These are phyloP conservation scores for Apiotrichum siamense DNA, from an alignment of 1,284 basidiomycete species.

Conservation along the genomic window DNA sequence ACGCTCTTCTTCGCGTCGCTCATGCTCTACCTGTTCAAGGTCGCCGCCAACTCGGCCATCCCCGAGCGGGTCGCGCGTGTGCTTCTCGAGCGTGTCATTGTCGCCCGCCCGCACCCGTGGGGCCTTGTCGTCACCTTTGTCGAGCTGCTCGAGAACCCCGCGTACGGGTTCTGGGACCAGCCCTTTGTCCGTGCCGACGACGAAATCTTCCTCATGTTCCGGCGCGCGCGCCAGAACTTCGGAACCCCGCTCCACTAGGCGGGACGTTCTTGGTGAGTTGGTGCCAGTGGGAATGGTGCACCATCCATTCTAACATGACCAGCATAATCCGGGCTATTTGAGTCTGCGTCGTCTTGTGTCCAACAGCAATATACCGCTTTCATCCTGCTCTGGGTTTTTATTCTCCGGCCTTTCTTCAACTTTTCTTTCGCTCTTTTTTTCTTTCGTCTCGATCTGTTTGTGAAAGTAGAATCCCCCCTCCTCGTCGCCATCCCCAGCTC, in stretches of 20 bases:
- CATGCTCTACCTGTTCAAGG: conserved; percentile 72
- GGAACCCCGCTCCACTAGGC: conserved; percentile 17
- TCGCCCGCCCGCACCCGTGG: conserved; percentile 95
- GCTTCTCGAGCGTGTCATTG: conserved; percentile 86
- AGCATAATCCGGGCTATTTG: conserved; percentile 1
- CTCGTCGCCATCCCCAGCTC: neutral
- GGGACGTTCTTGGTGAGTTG: conserved; percentile 1
- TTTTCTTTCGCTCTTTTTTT: conserved; percentile 1
- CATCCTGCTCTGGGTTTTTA: conserved; percentile 5
- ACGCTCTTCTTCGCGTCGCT: conserved; percentile 92
- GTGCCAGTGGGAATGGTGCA: neutral
- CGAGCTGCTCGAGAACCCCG: conserved; percentile 53
- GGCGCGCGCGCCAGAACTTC: conserved; percentile 24
- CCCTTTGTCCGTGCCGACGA: conserved; percentile 43
- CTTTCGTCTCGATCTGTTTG: conserved; percentile 15
- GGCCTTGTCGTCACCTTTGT: conserved; percentile 90
- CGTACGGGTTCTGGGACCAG: conserved; percentile 47
- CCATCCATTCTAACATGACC: neutral
- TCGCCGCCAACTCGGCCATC: conserved; percentile 49
- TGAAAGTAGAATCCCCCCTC: conserved; percentile 22
- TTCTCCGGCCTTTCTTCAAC: neutral
- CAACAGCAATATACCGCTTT: conserved; percentile 4
- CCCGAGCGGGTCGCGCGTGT: conserved; percentile 87
- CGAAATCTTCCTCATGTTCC: conserved; percentile 42
- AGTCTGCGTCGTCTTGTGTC: conserved; percentile 3